Evolutionary conservation across 2,329 filamentous ascomycete species (phyloP).

Genomic region (Pochonia chlamydosporia): DNA sequence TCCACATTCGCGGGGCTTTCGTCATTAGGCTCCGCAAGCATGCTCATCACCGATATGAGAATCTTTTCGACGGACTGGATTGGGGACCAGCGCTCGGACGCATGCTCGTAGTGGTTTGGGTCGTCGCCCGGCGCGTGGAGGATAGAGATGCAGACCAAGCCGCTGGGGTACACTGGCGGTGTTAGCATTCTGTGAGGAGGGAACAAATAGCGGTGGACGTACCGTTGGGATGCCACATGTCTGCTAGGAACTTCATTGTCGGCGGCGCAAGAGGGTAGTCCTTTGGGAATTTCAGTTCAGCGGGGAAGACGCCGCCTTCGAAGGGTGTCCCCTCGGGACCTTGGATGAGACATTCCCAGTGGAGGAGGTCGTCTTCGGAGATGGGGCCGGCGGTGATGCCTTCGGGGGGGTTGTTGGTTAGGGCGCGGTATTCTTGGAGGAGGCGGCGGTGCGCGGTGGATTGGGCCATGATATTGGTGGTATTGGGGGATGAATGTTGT

Average conservation of each 20-base stretch:
- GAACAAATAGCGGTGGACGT: slow-evolving; percentile 20
- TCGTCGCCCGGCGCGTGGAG: slow-evolving; percentile 94
- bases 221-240: slow-evolving; percentile 98
- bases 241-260: slow-evolving; percentile 90
- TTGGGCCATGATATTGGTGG: slow-evolving; percentile 41
- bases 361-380: slow-evolving; percentile 88
- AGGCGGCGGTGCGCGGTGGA: slow-evolving; percentile 71
- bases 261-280: slow-evolving; percentile 97
- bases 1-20: slow-evolving; percentile 96
- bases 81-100: slow-evolving; percentile 90
- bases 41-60: slow-evolving; percentile 93
- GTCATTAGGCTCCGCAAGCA: slow-evolving; percentile 95
- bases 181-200: too few species aligned
- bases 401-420: slow-evolving; percentile 93
- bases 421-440: slow-evolving; percentile 91
- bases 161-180: slow-evolving; percentile 85
- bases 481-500: neutral
- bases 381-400: slow-evolving; percentile 94
- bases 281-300: slow-evolving; percentile 88
- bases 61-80: slow-evolving; percentile 99
- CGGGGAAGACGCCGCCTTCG: slow-evolving; percentile 91
- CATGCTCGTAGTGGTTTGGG: slow-evolving; percentile 96
- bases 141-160: slow-evolving; percentile 96
- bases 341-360: slow-evolving; percentile 95
- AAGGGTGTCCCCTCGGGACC: slow-evolving; percentile 94